Evolutionary conservation across 2,329 filamentous ascomycete species (phyloP).

Genomic region (Paraphoma sp.): DNA sequence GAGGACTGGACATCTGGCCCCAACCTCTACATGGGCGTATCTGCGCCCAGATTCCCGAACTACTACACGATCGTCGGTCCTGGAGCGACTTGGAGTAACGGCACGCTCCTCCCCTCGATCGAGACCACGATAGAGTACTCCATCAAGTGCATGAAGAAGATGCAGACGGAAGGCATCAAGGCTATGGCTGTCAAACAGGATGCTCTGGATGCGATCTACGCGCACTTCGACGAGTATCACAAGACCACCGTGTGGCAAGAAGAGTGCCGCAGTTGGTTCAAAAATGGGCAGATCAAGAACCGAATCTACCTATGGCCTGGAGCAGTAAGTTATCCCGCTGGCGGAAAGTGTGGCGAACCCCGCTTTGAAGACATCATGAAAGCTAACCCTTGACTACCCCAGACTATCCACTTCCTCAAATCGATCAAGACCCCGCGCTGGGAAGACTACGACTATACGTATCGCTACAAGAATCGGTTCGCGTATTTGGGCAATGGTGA

Average conservation of each 20-base stretch:
- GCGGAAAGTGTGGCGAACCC: constrained; percentile 20
- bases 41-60: constrained; percentile 53
- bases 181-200: constrained; percentile 40
- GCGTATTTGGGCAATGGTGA: constrained; percentile 48
- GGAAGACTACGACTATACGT: constrained; percentile 56
- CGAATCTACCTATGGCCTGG: constrained; percentile 42
- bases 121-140: constrained; percentile 50
- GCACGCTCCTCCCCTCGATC: constrained; percentile 53
- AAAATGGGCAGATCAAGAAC: constrained; percentile 41
- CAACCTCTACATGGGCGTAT: constrained; percentile 52
- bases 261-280: constrained; percentile 45
- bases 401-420: constrained; percentile 49
- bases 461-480: constrained; percentile 44
- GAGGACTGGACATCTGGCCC: constrained; percentile 50
- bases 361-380: constrained; percentile 30
- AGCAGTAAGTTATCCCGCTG: constrained; percentile 30
- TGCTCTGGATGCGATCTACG: constrained; percentile 38
- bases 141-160: constrained; percentile 43
- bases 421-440: constrained; percentile 50
- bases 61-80: constrained; percentile 54
- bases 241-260: constrained; percentile 42
- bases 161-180: constrained; percentile 41
- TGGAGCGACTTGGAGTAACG: constrained; percentile 53
- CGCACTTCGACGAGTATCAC: constrained; percentile 40
- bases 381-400: constrained; percentile 28